These are phyloP conservation scores for Fusarium stilboides DNA, from an alignment of 2,329 filamentous ascomycete species.

Conservation along the genomic window DNA sequence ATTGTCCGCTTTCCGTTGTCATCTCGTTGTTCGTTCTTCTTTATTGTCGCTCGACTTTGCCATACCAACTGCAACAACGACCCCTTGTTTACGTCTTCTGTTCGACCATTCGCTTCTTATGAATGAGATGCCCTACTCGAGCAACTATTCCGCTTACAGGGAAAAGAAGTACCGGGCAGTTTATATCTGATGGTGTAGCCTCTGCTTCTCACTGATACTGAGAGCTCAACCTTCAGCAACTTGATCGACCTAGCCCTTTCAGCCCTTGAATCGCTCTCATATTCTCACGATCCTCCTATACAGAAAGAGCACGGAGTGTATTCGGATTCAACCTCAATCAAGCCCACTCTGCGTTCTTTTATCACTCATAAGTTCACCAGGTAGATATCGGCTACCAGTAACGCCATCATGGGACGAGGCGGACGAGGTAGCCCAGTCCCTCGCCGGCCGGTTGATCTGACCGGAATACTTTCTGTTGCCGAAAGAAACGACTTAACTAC, in stretches of 20 bases:
- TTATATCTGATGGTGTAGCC: conserved; percentile 8
- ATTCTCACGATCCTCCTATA: conserved; percentile 4
- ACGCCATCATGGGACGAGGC: conserved; percentile 58
- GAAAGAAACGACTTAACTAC: conserved; percentile 69
- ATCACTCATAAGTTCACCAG: neutral
- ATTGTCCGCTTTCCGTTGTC: neutral
- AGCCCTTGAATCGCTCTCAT: neutral
- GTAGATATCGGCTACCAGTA: neutral
- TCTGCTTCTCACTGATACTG: conserved; percentile 9
- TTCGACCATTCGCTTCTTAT: conserved; percentile 8
- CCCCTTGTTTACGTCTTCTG: conserved; percentile 34
- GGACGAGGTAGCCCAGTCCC: conserved; percentile 54
- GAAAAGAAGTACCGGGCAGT: conserved; percentile 8
- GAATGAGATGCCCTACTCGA: conserved; percentile 20
- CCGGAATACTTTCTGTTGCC: conserved; percentile 61
- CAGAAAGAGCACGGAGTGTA: neutral
- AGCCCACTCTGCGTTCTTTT: neutral
- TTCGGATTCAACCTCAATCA: neutral
- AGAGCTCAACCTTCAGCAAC: conserved; percentile 12
- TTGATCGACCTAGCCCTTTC: conserved; percentile 1
- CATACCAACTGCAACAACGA: conserved; percentile 16
- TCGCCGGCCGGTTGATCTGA: conserved; percentile 67
- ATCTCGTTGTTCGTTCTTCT: conserved; percentile 6
- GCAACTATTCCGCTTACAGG: conserved; percentile 6
- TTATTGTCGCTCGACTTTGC: conserved; percentile 22